Conservation (phyloP, 2,329 filamentous ascomycete species). For the Chrysoporthe austroafricana region DNA sequence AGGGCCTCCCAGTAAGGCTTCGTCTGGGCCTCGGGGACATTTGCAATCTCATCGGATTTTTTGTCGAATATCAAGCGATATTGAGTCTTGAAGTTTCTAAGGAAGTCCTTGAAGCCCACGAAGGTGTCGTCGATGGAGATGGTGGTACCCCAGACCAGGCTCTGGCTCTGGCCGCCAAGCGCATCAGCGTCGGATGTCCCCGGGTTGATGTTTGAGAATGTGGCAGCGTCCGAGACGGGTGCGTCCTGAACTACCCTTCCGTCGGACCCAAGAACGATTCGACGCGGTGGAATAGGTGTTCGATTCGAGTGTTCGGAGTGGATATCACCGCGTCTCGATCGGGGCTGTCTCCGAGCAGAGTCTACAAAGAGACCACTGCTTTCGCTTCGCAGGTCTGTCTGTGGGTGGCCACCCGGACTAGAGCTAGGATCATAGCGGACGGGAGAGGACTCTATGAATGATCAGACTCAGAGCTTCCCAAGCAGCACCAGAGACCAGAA, state of each 20-base stretch:
- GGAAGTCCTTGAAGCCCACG: constrained; percentile 85
- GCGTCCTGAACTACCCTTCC: constrained; percentile 62
- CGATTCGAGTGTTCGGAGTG: constrained; percentile 74
- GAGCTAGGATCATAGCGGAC: constrained; percentile 91
- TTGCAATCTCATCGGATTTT: constrained; percentile 73
- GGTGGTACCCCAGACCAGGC: constrained; percentile 96
- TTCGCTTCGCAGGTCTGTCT: constrained; percentile 77
- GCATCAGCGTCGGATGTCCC: constrained; percentile 90
- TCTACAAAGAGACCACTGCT: constrained; percentile 87
- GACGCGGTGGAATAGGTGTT: constrained; percentile 55
- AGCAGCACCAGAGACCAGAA: neutral
- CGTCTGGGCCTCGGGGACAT: constrained; percentile 71
- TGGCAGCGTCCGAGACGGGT: constrained; percentile 59
- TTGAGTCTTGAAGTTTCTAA: constrained; percentile 89
- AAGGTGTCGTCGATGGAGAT: constrained; percentile 92
- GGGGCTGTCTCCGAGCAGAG: constrained; percentile 45
- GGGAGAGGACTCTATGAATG: constrained; percentile 78
- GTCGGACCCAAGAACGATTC: constrained; percentile 62
- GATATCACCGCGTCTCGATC: constrained; percentile 76
- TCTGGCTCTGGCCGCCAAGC: constrained; percentile 78
- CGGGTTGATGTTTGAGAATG: constrained; percentile 69
- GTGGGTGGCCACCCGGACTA: constrained; percentile 70
- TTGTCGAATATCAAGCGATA: constrained; percentile 92
- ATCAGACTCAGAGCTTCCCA: neutral
- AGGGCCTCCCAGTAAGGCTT: constrained; percentile 85